Percentiles rank a stretch among this genome's conserved stretches.
Conservation (phyloP, 768 basidiomycete species). For the Mycena kentingensis region DNA sequence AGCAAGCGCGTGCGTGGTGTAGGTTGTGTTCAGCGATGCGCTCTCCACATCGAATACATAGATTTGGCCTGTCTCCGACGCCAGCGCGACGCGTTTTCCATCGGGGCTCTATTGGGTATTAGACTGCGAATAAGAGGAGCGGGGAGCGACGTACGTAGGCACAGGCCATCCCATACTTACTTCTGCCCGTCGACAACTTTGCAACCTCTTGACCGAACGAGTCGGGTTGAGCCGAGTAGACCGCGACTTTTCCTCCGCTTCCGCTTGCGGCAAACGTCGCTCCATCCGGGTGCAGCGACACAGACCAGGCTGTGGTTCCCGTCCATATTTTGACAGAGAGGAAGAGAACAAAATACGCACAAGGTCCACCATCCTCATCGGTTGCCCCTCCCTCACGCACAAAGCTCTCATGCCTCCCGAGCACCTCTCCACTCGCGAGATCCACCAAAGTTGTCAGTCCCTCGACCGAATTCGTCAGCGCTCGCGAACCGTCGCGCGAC, state of each 20-base stretch:
- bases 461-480: slow-evolving; percentile 81
- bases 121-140: slow-evolving; percentile 1
- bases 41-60: slow-evolving; percentile 83
- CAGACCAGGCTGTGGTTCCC: slow-evolving; percentile 69
- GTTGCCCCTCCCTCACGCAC: slow-evolving; percentile 37
- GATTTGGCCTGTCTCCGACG: slow-evolving; percentile 86
- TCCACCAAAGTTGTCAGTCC: slow-evolving; percentile 81
- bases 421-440: slow-evolving; percentile 57
- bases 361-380: slow-evolving; percentile 63
- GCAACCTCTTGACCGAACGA: slow-evolving; percentile 67
- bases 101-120: slow-evolving; percentile 73
- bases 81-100: slow-evolving; percentile 77
- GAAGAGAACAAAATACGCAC: slow-evolving; percentile 44
- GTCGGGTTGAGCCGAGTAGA: slow-evolving; percentile 69
- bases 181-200: slow-evolving; percentile 64
- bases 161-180: slow-evolving; percentile 78
- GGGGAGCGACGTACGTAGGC: slow-evolving; percentile 53
- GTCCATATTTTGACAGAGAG: neutral
- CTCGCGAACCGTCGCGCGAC: slow-evolving; percentile 62
- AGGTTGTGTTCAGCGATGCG: slow-evolving; percentile 63
- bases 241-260: slow-evolving; percentile 66
- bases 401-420: slow-evolving; percentile 76
- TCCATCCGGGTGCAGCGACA: slow-evolving; percentile 76
- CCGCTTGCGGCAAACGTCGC: slow-evolving; percentile 76
- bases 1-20: slow-evolving; percentile 87